Evolutionary conservation across 495 filamentous ascomycete genomes (phyloP).

Genomic region (Lophium mytilinum): DNA sequence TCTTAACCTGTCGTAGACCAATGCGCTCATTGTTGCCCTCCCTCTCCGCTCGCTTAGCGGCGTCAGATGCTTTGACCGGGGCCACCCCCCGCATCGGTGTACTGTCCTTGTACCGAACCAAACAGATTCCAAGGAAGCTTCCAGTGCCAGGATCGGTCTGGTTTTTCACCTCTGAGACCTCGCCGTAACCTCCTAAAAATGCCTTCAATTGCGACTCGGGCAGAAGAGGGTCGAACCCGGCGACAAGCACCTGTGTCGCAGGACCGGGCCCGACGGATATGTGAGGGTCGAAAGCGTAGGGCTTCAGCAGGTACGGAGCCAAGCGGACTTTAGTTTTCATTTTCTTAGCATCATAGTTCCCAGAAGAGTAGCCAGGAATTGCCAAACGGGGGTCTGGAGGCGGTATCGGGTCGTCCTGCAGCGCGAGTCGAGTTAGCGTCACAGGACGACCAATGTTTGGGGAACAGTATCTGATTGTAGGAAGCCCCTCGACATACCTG

Average conservation of each 20-base stretch:
- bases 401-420: conserved; percentile 55
- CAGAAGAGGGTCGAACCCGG: conserved; percentile 85
- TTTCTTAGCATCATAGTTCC: conserved; percentile 32
- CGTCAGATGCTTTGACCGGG: conserved; percentile 56
- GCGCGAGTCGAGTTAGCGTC: conserved; percentile 34
- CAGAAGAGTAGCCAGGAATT: conserved; percentile 48
- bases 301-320: conserved; percentile 68
- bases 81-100: conserved; percentile 41
- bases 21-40: conserved; percentile 61
- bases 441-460: conserved; percentile 25
- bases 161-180: conserved; percentile 80
- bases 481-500: conserved; percentile 23
- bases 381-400: conserved; percentile 70
- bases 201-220: conserved; percentile 69
- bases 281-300: conserved; percentile 67
- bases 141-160: conserved; percentile 89
- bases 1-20: conserved; percentile 62
- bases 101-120: conserved; percentile 77
- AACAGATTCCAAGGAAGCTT: conserved; percentile 84
- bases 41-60: conserved; percentile 69
- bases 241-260: conserved; percentile 79
- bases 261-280: conserved; percentile 84
- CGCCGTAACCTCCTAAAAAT: conserved; percentile 78
- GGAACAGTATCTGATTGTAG: conserved; percentile 1
- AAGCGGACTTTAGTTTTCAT: conserved; percentile 65